phyloP scores from a whole-genome alignment of 2,329 filamentous ascomycete genomes.

The Raffaelea albimanens region DNA sequence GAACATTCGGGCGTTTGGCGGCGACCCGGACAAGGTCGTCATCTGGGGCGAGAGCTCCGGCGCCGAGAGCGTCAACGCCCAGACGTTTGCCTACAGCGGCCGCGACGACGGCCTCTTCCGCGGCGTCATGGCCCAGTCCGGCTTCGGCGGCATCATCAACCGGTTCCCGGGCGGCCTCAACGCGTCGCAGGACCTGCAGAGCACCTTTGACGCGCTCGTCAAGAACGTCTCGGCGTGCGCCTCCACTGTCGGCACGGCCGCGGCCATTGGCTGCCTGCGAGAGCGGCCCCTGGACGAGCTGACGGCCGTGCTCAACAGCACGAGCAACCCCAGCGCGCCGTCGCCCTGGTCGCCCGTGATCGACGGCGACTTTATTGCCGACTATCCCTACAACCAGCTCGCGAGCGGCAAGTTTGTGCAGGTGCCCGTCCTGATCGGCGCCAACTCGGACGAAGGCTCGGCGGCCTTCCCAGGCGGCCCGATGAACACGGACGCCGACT shows the following conservation, averaged over 20 bases:
- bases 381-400: slow-evolving; percentile 41
- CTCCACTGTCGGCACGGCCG: neutral
- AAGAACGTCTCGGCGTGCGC: slow-evolving; percentile 4
- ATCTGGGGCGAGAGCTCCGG: slow-evolving; percentile 47
- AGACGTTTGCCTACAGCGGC: slow-evolving; percentile 40
- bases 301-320: slow-evolving; percentile 10
- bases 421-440: slow-evolving; percentile 47
- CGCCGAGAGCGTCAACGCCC: slow-evolving; percentile 36
- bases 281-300: slow-evolving; percentile 21
- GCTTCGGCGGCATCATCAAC: slow-evolving; percentile 6
- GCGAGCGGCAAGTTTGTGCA: slow-evolving; percentile 49
- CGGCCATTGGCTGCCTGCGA: slow-evolving; percentile 19
- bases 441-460: slow-evolving; percentile 54
- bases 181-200: slow-evolving; percentile 16
- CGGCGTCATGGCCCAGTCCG: slow-evolving; percentile 31
- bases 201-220: slow-evolving; percentile 13
- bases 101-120: slow-evolving; percentile 43
- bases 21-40: slow-evolving; percentile 34
- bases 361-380: slow-evolving; percentile 32
- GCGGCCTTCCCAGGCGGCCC: slow-evolving; percentile 44
- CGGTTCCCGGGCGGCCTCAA: slow-evolving; percentile 24
- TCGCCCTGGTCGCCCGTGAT: slow-evolving; percentile 17
- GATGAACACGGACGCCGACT: slow-evolving; percentile 56
- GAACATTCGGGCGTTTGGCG: slow-evolving; percentile 40
- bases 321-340: slow-evolving; percentile 12